These are phyloP conservation scores for Ampelomyces quisqualis DNA, from an alignment of 2,329 filamentous ascomycete species.

Conservation along the genomic window DNA sequence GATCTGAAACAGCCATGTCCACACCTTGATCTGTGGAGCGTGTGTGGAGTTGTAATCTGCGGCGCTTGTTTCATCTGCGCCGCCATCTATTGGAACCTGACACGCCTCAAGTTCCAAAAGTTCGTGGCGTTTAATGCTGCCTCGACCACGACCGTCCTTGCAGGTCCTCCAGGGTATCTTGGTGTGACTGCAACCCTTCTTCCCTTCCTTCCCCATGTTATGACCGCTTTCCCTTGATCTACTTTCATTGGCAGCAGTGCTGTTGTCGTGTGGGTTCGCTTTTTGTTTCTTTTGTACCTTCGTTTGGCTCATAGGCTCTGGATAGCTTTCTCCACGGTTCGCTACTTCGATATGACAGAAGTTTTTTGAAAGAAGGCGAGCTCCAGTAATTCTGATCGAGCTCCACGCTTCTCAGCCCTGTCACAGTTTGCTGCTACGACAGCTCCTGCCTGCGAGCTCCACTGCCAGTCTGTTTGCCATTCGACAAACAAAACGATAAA, in stretches of 20 bases:
- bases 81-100: constrained; percentile 23
- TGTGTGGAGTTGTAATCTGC: constrained; percentile 17
- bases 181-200: constrained; percentile 32
- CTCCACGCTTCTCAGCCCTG: constrained; percentile 14
- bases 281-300: constrained; percentile 31
- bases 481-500: constrained; percentile 17
- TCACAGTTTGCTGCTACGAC: constrained; percentile 19
- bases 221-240: constrained; percentile 26
- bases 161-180: constrained; percentile 27
- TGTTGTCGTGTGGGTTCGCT: constrained; percentile 41
- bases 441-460: constrained; percentile 28
- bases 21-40: constrained; percentile 19
- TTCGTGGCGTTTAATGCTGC: constrained; percentile 40
- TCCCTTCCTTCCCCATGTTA: constrained; percentile 26
- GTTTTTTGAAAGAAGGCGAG: constrained; percentile 31
- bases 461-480: constrained; percentile 29
- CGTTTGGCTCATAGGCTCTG: constrained; percentile 35
- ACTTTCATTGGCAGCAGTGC: constrained; percentile 40
- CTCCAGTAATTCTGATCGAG: constrained; percentile 37
- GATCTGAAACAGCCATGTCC: constrained; percentile 17
- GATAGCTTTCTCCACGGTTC: constrained; percentile 23
- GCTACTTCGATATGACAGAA: constrained; percentile 28
- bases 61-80: constrained; percentile 30
- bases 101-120: constrained; percentile 34
- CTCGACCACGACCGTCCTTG: constrained; percentile 29